Percentiles rank a stretch among this genome's conserved stretches.
These are phyloP conservation scores for Ganoderma sp. DNA, from an alignment of 1,284 basidiomycete genomes.

Conservation along the genomic window DNA sequence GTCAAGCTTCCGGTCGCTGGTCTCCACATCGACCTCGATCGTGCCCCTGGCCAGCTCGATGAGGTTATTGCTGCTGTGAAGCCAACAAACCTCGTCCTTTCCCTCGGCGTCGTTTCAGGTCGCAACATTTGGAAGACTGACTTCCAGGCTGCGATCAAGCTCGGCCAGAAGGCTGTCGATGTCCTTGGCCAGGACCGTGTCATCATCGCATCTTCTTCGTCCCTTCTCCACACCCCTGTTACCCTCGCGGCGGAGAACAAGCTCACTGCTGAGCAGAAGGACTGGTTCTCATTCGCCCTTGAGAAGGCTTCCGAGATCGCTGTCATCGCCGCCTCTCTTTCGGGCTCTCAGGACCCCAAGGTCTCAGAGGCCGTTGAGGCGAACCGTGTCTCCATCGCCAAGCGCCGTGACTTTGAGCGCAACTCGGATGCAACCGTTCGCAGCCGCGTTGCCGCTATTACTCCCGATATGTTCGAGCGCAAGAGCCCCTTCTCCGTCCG, in stretches of 20 bases:
- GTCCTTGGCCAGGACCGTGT: slow-evolving; percentile 87
- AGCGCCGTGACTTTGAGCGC: slow-evolving; percentile 95
- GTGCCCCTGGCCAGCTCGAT: slow-evolving; percentile 91
- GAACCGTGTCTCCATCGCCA: slow-evolving; percentile 92
- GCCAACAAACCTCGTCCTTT: slow-evolving; percentile 81
- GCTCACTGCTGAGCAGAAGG: slow-evolving; percentile 88
- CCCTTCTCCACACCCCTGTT: slow-evolving; percentile 98
- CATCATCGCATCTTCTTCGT: slow-evolving; percentile 95
- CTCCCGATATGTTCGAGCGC: slow-evolving; percentile 87
- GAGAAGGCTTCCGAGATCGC: slow-evolving; percentile 97
- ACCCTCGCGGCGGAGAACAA: slow-evolving; percentile 94
- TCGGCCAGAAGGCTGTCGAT: slow-evolving; percentile 86
- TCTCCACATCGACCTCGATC: slow-evolving; percentile 97
- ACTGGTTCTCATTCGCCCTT: slow-evolving; percentile 99
- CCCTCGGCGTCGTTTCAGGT: slow-evolving; percentile 96
- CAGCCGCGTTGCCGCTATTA: slow-evolving; percentile 94
- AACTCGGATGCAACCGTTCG: slow-evolving; percentile 96
- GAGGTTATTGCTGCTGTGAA: slow-evolving; percentile 86
- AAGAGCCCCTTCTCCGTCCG: slow-evolving; percentile 90
- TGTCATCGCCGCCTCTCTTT: slow-evolving; percentile 82
- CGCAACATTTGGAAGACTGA: slow-evolving; percentile 99
- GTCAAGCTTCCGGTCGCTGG: slow-evolving; percentile 93
- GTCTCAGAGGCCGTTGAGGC: slow-evolving; percentile 78
- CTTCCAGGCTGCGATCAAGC: slow-evolving; percentile 83
- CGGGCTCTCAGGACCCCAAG: slow-evolving; percentile 79